These are phyloP conservation scores for Verticillium isaacii DNA, from an alignment of 2,329 filamentous ascomycete species.

Conservation along the genomic window DNA sequence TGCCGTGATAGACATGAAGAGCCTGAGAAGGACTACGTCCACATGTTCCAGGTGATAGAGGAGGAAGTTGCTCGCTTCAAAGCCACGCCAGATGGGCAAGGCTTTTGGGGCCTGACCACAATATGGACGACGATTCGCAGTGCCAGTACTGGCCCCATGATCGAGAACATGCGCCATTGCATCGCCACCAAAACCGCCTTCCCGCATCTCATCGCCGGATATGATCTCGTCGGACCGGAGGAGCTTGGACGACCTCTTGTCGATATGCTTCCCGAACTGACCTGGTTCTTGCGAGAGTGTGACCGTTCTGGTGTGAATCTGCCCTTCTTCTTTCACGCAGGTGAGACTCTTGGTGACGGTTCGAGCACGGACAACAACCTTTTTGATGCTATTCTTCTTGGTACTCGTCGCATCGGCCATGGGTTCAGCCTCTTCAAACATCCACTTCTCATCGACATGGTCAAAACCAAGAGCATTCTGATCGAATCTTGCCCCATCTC, in stretches of 20 bases:
- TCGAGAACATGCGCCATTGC: slow-evolving; percentile 82
- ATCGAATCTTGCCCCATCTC: slow-evolving; percentile 88
- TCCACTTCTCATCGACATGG: slow-evolving; percentile 80
- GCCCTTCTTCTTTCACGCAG: slow-evolving; percentile 94
- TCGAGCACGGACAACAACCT: slow-evolving; percentile 74
- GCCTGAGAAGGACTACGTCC: slow-evolving; percentile 61
- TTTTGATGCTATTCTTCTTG: slow-evolving; percentile 83
- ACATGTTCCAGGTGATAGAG: slow-evolving; percentile 67
- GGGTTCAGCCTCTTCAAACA: slow-evolving; percentile 88
- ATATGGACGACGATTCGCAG: slow-evolving; percentile 78
- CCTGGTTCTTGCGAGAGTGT: slow-evolving; percentile 91
- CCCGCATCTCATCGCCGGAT: slow-evolving; percentile 77
- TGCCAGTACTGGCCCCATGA: slow-evolving; percentile 58
- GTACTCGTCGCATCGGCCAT: slow-evolving; percentile 84
- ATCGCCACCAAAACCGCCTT: slow-evolving; percentile 75
- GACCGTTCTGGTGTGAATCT: slow-evolving; percentile 72
- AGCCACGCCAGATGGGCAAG: slow-evolving; percentile 60
- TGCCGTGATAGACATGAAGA: slow-evolving; percentile 58
- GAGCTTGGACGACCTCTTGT: slow-evolving; percentile 70
- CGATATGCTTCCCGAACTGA: slow-evolving; percentile 76
- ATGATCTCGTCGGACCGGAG: slow-evolving; percentile 87
- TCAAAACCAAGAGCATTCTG: slow-evolving; percentile 83
- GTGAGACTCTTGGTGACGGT: slow-evolving; percentile 75
- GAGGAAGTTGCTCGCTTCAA: slow-evolving; percentile 79
- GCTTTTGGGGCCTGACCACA: slow-evolving; percentile 79